Conservation (phyloP, 2,329 filamentous ascomycete genomes). For the Akanthomyces dipterigenus region DNA sequence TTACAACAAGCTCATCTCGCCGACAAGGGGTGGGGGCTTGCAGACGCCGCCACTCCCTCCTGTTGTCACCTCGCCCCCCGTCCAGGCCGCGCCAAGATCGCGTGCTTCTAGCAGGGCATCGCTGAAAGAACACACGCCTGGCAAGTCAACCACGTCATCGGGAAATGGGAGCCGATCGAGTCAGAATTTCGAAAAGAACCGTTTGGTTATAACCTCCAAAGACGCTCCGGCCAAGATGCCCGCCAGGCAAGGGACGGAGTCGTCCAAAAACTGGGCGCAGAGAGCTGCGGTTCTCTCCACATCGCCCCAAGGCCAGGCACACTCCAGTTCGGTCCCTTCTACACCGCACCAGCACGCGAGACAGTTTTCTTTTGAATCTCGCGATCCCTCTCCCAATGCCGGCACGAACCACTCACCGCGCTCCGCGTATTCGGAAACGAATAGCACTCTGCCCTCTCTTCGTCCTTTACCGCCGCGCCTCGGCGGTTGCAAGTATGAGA, state of each 20-base stretch:
- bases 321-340: conserved; percentile 87
- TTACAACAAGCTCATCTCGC: conserved; percentile 59
- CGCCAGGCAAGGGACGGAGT: conserved; percentile 33
- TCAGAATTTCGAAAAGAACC: conserved; percentile 52
- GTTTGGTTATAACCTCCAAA: conserved; percentile 55
- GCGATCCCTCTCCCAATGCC: conserved; percentile 71
- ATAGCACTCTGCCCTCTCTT: conserved; percentile 62
- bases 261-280: conserved; percentile 24
- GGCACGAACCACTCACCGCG: conserved; percentile 76
- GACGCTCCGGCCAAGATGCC: conserved; percentile 46
- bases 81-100: conserved; percentile 50
- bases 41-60: conserved; percentile 50
- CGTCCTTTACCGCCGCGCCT: conserved; percentile 54
- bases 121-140: conserved; percentile 42
- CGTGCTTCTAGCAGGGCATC: conserved; percentile 55
- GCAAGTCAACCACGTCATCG: conserved; percentile 43
- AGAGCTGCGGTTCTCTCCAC: conserved; percentile 23
- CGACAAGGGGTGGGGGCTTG: conserved; percentile 48
- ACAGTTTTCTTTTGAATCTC: conserved; percentile 72
- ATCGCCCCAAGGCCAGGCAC: conserved; percentile 29
- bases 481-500: conserved; percentile 80
- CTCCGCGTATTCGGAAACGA: conserved; percentile 85
- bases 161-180: conserved; percentile 60
- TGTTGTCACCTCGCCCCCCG: conserved; percentile 47
- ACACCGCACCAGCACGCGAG: conserved; percentile 86